Base-by-base conservation (phyloP, 228 moss, liverwort and hornwort species). In the Sphagnum fallax region DNA sequence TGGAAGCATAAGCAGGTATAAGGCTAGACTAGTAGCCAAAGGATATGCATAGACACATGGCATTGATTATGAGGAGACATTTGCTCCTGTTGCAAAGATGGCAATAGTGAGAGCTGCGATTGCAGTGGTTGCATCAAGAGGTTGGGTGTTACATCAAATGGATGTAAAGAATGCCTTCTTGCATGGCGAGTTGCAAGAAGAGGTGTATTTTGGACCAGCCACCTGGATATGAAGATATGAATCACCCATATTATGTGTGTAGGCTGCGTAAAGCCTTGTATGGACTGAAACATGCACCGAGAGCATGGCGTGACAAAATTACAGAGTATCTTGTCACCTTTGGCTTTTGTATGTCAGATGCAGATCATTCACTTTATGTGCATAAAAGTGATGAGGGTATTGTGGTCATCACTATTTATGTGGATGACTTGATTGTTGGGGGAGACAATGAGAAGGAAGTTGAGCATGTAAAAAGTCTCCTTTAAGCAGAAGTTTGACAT, bases 171-270 rank as follows among this genome's bases (percentile, higher is more conserved):
- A 18, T 18, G 18, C 18, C 18, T 18, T 18, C 18, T 18, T 18
- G 18, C 18, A 18, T 18, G 18, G 18, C 0, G 18, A 18, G 18
- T 18, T 18, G 18, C 18, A 18, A 18, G 49, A 66, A 66, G 49
- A 6, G 8, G 8, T 66, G 6, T 66, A 66, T n/a, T 49, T 47
- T 66, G 66, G 66, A 66, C 47, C 66, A 50, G 66, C 66, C 66
- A 8, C 9, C 13, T 32, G 66, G 66, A 8, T 48, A 47, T 49
- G 9, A 47, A 4, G 49, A 66, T n/a, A 6, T 8, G 18, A 49
- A 2, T 6, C 10, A 47, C 9, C 47, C 32, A 49, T 1, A 66
- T 50, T 8, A 8, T 8, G 66, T 66, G 3, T 66, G 66, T 49
- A 47, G 14, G 49, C 48, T 66, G 6, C 14, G 8, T 6, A 66